Base-by-base conservation (phyloP, 2,329 filamentous ascomycete genomes). In the Epichloe gansuensis region DNA sequence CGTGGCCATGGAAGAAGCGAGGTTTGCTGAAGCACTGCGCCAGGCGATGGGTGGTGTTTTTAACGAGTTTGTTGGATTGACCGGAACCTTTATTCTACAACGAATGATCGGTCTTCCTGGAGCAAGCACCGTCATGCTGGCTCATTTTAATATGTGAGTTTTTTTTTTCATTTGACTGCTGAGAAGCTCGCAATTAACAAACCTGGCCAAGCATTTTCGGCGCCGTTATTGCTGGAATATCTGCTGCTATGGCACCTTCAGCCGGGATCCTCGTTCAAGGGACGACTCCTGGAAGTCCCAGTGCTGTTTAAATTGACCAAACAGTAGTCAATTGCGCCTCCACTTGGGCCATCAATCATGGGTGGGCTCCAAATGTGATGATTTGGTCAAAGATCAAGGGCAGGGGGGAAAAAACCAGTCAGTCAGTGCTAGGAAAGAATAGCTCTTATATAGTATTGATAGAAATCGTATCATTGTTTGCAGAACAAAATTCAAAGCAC, bases 101-200 rank as follows among this genome's bases (percentile, higher is more conserved):
- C 12, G 6, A 8, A 36, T 12, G 12, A 13, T 3, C 13, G 5
- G 12, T 13, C 34, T 36, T 36, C 50, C 31, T 17, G 42, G 31
- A 38, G 35, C 43, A 13, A 35, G 40, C 27, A 53, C 60, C n/a
- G 49, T 56, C 31, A 12, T 53, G 15, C 27, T 59, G 51, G 51
- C 47, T 11, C 57, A 63, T 41, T 12, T 62, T 41, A 59, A 56
- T 41, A 4, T 65, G 63, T 65, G 54, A 56, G 61, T 58, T 6
- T 21, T 4, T 6, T n/a, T n/a, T 4, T 3, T 0, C 11, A 11
- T 13, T 7, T 13, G n/a, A 42, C 23, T 2, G 21, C 15, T 13
- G 15, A 2, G 15, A 9, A 21, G 21, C 23, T 39, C 39, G 15
- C 46, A 21, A 45, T 53, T 63, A 25, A 63, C 52, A 3, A 34